A percentile compares a stretch with the other conserved stretches of the same genome.
Evolutionary conservation across 2,329 filamentous ascomycete species (phyloP).

Genomic region (Clathrospora elynae): DNA sequence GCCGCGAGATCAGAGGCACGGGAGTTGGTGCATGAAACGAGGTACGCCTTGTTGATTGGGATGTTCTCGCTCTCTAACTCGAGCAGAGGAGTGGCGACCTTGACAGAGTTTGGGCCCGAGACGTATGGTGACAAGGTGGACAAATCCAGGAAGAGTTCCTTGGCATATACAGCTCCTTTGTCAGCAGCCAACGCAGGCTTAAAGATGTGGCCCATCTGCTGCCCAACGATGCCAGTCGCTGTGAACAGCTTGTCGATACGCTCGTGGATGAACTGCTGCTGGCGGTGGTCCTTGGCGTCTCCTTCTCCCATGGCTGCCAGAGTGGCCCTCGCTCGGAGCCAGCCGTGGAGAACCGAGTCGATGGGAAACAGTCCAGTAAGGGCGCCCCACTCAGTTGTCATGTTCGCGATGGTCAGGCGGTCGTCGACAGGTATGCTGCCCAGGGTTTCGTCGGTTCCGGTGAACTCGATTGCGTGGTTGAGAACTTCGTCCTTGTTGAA

Average conservation of each 20-base stretch:
- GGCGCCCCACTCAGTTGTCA: conserved; percentile 83
- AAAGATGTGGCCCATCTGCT: conserved; percentile 45
- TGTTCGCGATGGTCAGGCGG: conserved; percentile 76
- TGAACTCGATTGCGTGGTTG: conserved; percentile 90
- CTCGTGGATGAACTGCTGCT: conserved; percentile 71
- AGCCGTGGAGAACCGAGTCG: conserved; percentile 70
- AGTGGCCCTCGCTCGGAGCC: conserved; percentile 79
- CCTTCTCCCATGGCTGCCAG: conserved; percentile 64
- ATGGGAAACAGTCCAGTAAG: conserved; percentile 79
- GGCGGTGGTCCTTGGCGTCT: conserved; percentile 55
- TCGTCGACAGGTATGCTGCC: conserved; percentile 72
- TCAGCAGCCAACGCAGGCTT: conserved; percentile 72
- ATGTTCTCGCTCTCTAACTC: conserved; percentile 77
- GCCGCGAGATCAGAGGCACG: conserved; percentile 79
- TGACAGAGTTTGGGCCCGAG: conserved; percentile 88
- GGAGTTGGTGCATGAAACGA: conserved; percentile 89
- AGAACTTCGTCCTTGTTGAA: conserved; percentile 88
- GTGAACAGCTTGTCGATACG: conserved; percentile 72
- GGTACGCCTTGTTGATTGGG: conserved; percentile 79
- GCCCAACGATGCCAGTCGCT: conserved; percentile 45
- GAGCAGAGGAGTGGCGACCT: conserved; percentile 76
- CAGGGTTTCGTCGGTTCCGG: conserved; percentile 78
- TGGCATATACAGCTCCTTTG: conserved; percentile 78
- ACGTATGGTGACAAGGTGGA: conserved; percentile 84
- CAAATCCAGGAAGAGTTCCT: conserved; percentile 79